A percentile compares a stretch with the other conserved stretches of the same genome.
Conservation (phyloP, 1,284 basidiomycete species). For the Boletellus sp. region DNA sequence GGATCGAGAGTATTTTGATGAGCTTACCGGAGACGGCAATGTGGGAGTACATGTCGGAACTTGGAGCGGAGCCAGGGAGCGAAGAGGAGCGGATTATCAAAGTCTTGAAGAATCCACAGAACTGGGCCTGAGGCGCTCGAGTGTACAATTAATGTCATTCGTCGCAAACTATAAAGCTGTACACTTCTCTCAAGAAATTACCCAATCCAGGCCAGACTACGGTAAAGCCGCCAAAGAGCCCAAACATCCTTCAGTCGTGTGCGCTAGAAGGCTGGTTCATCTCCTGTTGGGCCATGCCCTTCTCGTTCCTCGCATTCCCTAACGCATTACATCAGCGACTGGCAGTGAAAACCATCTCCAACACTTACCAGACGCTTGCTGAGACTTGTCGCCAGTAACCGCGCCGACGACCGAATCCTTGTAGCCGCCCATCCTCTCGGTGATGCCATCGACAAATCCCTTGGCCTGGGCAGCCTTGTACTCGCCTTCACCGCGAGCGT, state of each 20-base stretch:
- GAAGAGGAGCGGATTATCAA: slow-evolving; percentile 51
- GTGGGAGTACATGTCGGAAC: slow-evolving; percentile 90
- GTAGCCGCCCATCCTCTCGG: slow-evolving; percentile 62
- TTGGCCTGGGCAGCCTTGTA: slow-evolving; percentile 53
- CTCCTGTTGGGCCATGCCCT: slow-evolving; percentile 55
- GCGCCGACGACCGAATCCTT: slow-evolving; percentile 65
- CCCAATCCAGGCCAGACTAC: not conserved
- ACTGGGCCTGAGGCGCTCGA: slow-evolving; percentile 61
- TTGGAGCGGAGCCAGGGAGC: slow-evolving; percentile 65
- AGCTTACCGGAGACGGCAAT: slow-evolving; percentile 85
- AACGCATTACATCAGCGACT: not conserved
- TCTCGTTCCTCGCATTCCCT: slow-evolving; percentile 58
- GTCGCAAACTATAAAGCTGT: too few relatives aligned
- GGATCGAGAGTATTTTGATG: slow-evolving; percentile 93
- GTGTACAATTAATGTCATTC: too few relatives aligned
- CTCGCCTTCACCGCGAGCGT: slow-evolving; percentile 61
- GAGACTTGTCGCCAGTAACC: slow-evolving; percentile 58
- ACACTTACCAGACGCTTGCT: slow-evolving; percentile 52
- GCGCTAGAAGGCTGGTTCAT: slow-evolving; percentile 39
- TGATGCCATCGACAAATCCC: slow-evolving; percentile 54
- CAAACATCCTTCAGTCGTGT: not conserved
- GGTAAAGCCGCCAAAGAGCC: too few relatives aligned
- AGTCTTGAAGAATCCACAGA: slow-evolving; percentile 51
- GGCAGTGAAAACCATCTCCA: fast-evolving
- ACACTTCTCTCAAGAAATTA: not conserved